Percentiles rank a stretch among this genome's conserved stretches.
Evolutionary conservation across 768 basidiomycete species (phyloP).

Genomic region (Lactarius pseudohatsudake): DNA sequence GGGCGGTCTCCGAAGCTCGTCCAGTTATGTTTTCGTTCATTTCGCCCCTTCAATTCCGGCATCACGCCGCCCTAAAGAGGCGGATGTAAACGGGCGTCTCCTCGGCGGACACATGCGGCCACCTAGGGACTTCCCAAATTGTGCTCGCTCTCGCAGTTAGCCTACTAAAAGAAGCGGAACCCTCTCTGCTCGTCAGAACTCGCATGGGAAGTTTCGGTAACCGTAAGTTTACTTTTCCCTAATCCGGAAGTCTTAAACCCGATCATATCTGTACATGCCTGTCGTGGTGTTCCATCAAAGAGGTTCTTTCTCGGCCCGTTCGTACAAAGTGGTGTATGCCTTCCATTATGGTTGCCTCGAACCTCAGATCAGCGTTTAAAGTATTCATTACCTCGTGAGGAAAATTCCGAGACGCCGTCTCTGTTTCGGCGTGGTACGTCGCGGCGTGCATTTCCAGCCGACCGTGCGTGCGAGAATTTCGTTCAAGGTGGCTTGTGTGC

Average conservation of each 20-base stretch:
- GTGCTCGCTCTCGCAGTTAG: not conserved
- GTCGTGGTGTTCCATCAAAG: conserved; percentile 1
- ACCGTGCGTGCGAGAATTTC: conserved; percentile 2
- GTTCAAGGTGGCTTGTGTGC: conserved; percentile 1
- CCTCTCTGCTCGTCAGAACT: conserved; percentile 8
- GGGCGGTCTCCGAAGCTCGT: conserved; percentile 23
- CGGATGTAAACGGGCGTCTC: conserved; percentile 14
- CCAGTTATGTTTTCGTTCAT: conserved; percentile 21
- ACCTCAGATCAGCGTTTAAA: conserved; percentile 28
- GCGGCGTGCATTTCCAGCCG: not conserved
- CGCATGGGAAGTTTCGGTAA: conserved; percentile 17
- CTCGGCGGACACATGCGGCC: conserved; percentile 5
- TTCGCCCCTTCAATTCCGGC: conserved; percentile 25
- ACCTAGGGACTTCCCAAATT: not conserved
- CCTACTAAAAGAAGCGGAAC: conserved; percentile 6
- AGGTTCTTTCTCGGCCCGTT: conserved; percentile 26
- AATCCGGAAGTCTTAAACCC: conserved; percentile 18
- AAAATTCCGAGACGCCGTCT: conserved; percentile 25
- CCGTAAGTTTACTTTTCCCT: conserved; percentile 21
- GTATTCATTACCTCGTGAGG: conserved; percentile 22
- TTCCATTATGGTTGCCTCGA: conserved; percentile 12
- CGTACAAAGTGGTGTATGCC: conserved; percentile 1
- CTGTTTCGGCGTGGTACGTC: conserved; percentile 10
- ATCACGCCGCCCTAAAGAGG: conserved; percentile 17
- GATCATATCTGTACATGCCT: conserved; percentile 19